Base-by-base conservation (phyloP, 1,284 basidiomycete genomes). In the Ceraceosorus guamensis region DNA sequence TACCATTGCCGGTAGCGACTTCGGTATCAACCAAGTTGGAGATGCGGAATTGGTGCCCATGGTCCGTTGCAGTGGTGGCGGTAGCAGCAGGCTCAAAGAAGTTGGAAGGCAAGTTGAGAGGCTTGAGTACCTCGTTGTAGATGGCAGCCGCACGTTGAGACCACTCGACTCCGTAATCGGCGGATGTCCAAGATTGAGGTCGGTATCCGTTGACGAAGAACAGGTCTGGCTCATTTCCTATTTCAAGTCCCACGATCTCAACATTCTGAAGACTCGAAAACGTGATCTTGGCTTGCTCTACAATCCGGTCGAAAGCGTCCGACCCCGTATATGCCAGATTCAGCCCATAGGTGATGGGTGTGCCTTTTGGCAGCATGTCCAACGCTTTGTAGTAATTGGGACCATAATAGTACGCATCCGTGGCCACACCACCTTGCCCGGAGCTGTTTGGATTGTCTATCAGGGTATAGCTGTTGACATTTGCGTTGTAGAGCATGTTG, bases 181-280 rank as follows among this genome's bases (percentile, higher is more conserved):
- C 53, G 24, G 53, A 54, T 11, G 24, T 53, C 63, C 63, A 69
- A 16, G 34, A 45, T 4, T n/a, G 31, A 10, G 31, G 5, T 14
- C 67, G 65, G 61, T 63, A 69, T 10, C 60, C 59, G 30, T 64
- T 59, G 18, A 60, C 48, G 44, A 62, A 55, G 54, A 61, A 69
- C 8, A 69, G 61, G 56, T 69, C 67, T 6, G 67, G 67, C 55
- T 69, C 67, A 54, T 69, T 69, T 5, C 67, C 67, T 11, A 69
- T 63, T 50, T 69, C 67, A 51, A 69, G 58, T 54, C 67, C 55
- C 53, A 59, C 61, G 52, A 69, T 56, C 24, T 50, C 54, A 34
- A 46, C 49, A 37, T 46, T 50, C 18, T 48, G 43, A 32, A 66
- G 50, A 34, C 53, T 48, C 18, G 57, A 47, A 16, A 69, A 54